Base-by-base conservation (phyloP, 257 asterid species). In the Echites panduratus region DNA sequence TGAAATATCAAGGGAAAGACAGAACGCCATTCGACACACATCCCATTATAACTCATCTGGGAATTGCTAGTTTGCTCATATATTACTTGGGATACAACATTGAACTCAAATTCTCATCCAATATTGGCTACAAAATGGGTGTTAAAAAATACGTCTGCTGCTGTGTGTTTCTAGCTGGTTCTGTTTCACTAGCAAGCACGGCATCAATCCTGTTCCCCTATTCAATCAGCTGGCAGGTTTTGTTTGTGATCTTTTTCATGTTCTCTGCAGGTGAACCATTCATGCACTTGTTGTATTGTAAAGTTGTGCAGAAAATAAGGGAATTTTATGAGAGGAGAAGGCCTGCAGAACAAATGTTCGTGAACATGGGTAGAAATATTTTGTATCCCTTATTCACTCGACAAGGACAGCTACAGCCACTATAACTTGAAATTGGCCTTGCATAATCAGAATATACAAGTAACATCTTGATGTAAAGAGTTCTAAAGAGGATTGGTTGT, bases 1-100 rank as follows among this genome's bases (percentile, higher is more conserved):
- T 68, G 17, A 68, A 68, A 22, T 68, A 27, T 68, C 72, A 68
- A 48, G 61, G 44, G 19, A 49, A 68, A 5, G 61, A 29, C 44
- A 17, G 3, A 27, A 47, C 41, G 0, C 72, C 72, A 3, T 68
- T 68, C 17, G 72, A 68, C 2, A 47, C 72, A 1, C 59, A 68
- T 40, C 59, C 72, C 22, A 2, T 26, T 7, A 27, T 13, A 4
- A 48, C 45, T 7, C 7, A 16, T 27, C 1, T 68, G 0, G 72
- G 26, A 8, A 68, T 68, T 47, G 54, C 45, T 0, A 24, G 59
- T 48, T 48, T 68, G 26, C 72, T 68, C 7, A n/a, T 68, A 2
- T 68, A 48, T 40, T 48, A 54, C 71, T 67, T 45, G 7, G 24
- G 26, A 26, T 27, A 7, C n/a, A 16, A 7, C 27, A 14, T 7